These are phyloP conservation scores for Botrytis byssoidea DNA, from an alignment of 2,329 filamentous ascomycete genomes.

Conservation along the genomic window DNA sequence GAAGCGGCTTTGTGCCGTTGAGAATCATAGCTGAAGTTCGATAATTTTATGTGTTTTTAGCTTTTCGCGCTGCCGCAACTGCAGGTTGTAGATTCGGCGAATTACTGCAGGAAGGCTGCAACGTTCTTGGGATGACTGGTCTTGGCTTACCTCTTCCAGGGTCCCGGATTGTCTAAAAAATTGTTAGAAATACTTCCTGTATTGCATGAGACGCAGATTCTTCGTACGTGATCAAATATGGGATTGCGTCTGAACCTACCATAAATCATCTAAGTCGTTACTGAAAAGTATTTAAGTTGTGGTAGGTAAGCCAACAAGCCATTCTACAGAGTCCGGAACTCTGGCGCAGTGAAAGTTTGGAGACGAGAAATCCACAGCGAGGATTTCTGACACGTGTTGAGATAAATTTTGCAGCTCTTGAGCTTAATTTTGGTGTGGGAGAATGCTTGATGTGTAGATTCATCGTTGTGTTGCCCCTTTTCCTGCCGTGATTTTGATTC, in stretches of 20 bases:
- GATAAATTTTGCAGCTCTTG: conserved; percentile 4
- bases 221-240: conserved; percentile 7
- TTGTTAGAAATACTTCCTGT: background rate
- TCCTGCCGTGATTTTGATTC: background rate
- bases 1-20: background rate
- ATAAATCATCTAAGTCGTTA: conserved; percentile 5
- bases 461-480: conserved; percentile 12
- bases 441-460: background rate
- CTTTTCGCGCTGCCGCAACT: background rate
- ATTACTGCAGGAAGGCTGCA: conserved; percentile 9
- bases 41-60: background rate
- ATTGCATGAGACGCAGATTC: conserved; percentile 7
- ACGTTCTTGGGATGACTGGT: background rate
- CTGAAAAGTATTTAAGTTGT: conserved; percentile 1
- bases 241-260: background rate
- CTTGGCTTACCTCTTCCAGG: conserved; percentile 17
- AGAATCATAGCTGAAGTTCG: conserved; percentile 3
- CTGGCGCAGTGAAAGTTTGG: conserved; percentile 18
- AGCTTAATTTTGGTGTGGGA: background rate
- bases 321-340: background rate
- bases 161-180: conserved; percentile 5
- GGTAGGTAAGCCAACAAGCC: conserved; percentile 15
- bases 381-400: conserved; percentile 19
- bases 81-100: conserved; percentile 15
- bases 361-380: conserved; percentile 11